Conservation (phyloP, 345 rosid genomes). For the Gossypium australe region DNA sequence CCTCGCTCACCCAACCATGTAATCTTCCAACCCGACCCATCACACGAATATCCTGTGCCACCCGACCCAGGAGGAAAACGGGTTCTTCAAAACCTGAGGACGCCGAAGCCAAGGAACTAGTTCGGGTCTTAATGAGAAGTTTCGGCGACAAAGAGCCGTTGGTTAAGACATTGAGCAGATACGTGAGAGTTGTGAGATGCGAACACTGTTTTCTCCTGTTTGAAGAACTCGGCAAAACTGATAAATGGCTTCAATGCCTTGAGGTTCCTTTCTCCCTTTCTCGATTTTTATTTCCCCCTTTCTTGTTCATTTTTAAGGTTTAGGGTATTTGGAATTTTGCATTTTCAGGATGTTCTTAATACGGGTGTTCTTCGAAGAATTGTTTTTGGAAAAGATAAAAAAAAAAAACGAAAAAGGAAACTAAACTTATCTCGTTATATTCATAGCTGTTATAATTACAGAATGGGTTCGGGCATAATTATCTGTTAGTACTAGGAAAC, state of each 20-base stretch:
- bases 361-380: not conserved
- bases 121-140: slow-evolving; percentile 47
- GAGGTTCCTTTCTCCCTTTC: slow-evolving; percentile 43
- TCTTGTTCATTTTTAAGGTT: slow-evolving; percentile 11
- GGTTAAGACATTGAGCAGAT: slow-evolving; percentile 37
- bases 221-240: slow-evolving; percentile 84
- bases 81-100: slow-evolving; percentile 31
- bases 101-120: slow-evolving; percentile 55
- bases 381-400: not conserved
- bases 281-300: not conserved
- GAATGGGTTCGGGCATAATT: too few relatives aligned
- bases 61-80: slow-evolving; percentile 46
- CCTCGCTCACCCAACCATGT: slow-evolving; percentile 14
- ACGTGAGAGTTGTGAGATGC: slow-evolving; percentile 58
- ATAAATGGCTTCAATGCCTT: slow-evolving; percentile 86
- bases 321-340: not conserved
- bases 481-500: not conserved
- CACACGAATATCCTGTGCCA: slow-evolving; percentile 31
- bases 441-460: not conserved
- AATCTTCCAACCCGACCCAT: slow-evolving; percentile 1
- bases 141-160: slow-evolving; percentile 56
- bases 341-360: not conserved
- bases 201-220: slow-evolving; percentile 84
- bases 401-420: not conserved
- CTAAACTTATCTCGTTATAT: not conserved